Conservation (phyloP, 805 yeast genomes). For the Kuraishia hungarica region DNA sequence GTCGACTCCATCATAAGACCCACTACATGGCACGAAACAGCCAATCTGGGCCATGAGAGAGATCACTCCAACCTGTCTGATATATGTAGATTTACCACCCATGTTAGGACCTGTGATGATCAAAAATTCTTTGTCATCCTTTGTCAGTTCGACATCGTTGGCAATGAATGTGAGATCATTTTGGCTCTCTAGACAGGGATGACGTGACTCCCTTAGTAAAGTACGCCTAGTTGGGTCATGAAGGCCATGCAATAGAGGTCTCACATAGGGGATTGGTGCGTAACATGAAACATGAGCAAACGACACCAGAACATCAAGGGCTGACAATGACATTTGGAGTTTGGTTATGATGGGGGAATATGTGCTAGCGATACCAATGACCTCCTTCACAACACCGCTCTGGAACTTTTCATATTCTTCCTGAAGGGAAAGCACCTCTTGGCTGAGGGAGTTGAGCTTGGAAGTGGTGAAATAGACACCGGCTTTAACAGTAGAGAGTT, state of each 20-base stretch:
- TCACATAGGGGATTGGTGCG: conserved; percentile 76
- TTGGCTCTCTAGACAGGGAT: conserved; percentile 90
- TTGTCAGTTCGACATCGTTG: conserved; percentile 69
- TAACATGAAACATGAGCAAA: conserved; percentile 80
- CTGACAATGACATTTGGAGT: conserved; percentile 55
- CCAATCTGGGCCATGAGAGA: conserved; percentile 87
- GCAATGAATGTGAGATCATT: conserved; percentile 88
- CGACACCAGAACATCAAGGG: conserved; percentile 74
- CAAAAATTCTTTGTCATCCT: conserved; percentile 54
- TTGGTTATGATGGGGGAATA: conserved; percentile 73
- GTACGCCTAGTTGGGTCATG: conserved; percentile 41
- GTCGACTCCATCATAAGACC: conserved; percentile 18
- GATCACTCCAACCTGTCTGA: conserved; percentile 82
- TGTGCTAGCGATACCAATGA: conserved; percentile 71
- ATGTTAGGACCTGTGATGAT: conserved; percentile 94
- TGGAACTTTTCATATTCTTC: conserved; percentile 70
- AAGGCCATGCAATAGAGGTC: conserved; percentile 57
- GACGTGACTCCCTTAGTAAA: conserved; percentile 69
- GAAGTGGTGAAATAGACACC: conserved; percentile 88
- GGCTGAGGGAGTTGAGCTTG: conserved; percentile 50
- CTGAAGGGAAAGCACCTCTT: conserved; percentile 48
- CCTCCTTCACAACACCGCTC: conserved; percentile 70
- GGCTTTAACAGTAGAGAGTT: conserved; percentile 87
- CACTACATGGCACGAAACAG: conserved; percentile 72
- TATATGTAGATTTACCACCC: conserved; percentile 96